Conservation (phyloP, 2,329 filamentous ascomycete species). For the Ophiostoma piceae region DNA sequence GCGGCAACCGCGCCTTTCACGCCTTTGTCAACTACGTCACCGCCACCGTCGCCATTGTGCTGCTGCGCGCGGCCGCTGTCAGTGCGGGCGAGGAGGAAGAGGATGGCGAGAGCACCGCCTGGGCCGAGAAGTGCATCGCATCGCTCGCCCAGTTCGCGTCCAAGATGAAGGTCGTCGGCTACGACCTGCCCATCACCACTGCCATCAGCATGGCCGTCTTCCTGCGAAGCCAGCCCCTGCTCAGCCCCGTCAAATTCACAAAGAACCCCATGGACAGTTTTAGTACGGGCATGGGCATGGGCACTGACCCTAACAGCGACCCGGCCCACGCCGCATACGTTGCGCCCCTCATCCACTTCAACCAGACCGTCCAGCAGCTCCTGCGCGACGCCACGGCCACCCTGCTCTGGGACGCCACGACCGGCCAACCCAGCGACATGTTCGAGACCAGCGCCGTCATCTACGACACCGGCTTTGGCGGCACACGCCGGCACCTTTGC, state of each 20-base stretch:
- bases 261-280: background rate
- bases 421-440: slow-evolving; percentile 13
- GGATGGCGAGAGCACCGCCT: background rate
- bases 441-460: slow-evolving; percentile 11
- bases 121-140: background rate
- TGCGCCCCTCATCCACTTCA: background rate
- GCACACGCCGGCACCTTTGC: slow-evolving; percentile 10
- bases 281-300: background rate
- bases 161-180: slow-evolving; percentile 16
- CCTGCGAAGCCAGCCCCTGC: slow-evolving; percentile 1
- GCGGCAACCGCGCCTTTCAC: slow-evolving; percentile 14
- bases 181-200: slow-evolving; percentile 13
- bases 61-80: background rate
- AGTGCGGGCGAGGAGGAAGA: background rate
- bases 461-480: slow-evolving; percentile 12
- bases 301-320: background rate
- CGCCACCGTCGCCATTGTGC: slow-evolving; percentile 6
- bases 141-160: slow-evolving; percentile 11
- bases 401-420: slow-evolving; percentile 13
- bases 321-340: background rate
- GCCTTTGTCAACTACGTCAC: slow-evolving; percentile 14
- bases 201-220: slow-evolving; percentile 17
- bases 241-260: background rate
- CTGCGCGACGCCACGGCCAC: slow-evolving; percentile 12
- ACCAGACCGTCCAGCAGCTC: slow-evolving; percentile 9